These are phyloP conservation scores for Russula emetica DNA, from an alignment of 768 basidiomycete genomes.

Conservation along the genomic window DNA sequence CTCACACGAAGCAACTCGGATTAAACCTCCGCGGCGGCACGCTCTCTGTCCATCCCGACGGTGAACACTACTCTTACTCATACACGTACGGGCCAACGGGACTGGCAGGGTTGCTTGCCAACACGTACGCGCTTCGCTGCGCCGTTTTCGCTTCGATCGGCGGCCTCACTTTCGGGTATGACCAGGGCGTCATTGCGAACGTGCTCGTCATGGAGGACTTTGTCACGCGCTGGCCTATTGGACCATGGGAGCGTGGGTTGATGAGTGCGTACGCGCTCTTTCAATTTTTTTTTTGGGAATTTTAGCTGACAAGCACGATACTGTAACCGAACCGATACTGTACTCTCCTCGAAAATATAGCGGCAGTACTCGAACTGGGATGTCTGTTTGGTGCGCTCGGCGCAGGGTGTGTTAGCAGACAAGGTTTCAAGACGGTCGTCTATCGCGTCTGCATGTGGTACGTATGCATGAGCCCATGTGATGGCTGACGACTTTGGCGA, in stretches of 20 bases:
- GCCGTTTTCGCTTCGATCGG: slow-evolving; percentile 75
- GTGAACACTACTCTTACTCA: slow-evolving; percentile 51
- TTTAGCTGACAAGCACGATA: too few species aligned
- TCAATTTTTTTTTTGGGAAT: too few species aligned
- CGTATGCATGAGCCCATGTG: slow-evolving; percentile 27
- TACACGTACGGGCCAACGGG: slow-evolving; percentile 75
- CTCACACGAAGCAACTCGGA: background rate
- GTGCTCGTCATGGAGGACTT: slow-evolving; percentile 82
- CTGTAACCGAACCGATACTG: too few species aligned
- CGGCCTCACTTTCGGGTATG: slow-evolving; percentile 76
- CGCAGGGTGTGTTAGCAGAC: slow-evolving; percentile 66
- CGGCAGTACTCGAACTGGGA: slow-evolving; percentile 73
- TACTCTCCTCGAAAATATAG: slow-evolving; percentile 36
- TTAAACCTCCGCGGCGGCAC: slow-evolving; percentile 20
- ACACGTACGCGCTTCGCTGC: slow-evolving; percentile 61
- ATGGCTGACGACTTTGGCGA: background rate
- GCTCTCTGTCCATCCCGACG: slow-evolving; percentile 23
- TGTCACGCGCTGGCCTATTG: slow-evolving; percentile 59
- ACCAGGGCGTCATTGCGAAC: slow-evolving; percentile 84
- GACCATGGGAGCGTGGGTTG: slow-evolving; percentile 66
- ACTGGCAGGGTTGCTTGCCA: slow-evolving; percentile 56
- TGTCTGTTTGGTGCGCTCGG: slow-evolving; percentile 70
- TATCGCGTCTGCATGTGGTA: slow-evolving; percentile 66
- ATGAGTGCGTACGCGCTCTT: slow-evolving; percentile 61
- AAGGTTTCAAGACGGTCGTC: slow-evolving; percentile 60